Conservation (phyloP, 768 basidiomycete genomes). For the Suillus luteus region DNA sequence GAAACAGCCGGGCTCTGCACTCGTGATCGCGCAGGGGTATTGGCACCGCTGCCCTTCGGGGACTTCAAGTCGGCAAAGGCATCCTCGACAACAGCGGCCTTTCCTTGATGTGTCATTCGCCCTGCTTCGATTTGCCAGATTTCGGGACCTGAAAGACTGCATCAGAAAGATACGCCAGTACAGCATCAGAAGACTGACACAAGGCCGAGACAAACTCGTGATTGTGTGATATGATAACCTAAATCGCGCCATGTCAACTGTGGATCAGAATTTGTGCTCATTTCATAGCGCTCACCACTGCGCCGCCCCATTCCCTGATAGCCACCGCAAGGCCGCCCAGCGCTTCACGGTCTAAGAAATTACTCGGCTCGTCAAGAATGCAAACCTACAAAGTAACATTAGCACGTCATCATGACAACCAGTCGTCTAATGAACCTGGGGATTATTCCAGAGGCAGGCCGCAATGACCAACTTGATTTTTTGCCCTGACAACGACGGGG, state of each 20-base stretch:
- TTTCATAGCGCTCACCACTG: conserved; percentile 56
- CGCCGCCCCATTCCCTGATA: conserved; percentile 93
- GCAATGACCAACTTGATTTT: conserved; percentile 97
- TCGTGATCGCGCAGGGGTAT: conserved; percentile 72
- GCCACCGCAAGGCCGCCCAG: conserved; percentile 93
- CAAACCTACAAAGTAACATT: conserved; percentile 50
- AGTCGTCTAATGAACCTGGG: conserved; percentile 57
- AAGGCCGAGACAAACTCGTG: conserved; percentile 82
- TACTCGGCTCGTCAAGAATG: conserved; percentile 88
- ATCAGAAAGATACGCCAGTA: conserved; percentile 19
- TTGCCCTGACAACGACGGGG: conserved; percentile 55
- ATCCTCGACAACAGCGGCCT: conserved; percentile 83
- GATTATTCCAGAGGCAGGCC: conserved; percentile 95
- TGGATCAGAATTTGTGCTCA: conserved; percentile 17
- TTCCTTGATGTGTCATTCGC: conserved; percentile 85
- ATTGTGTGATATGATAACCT: conserved; percentile 98
- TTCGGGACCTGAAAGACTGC: conserved; percentile 64
- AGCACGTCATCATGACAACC: conserved; percentile 10
- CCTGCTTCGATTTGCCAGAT: conserved; percentile 94
- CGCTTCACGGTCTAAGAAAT: conserved; percentile 96
- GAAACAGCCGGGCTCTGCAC: conserved; percentile 73
- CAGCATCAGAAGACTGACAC: conserved; percentile 51
- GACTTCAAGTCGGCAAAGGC: conserved; percentile 71
- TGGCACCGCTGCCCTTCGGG: conserved; percentile 67
- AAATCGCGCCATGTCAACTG: conserved; percentile 20